Percentiles rank a stretch among this genome's conserved stretches.
phyloP scores from a whole-genome alignment of 2,329 filamentous ascomycete species.

The Thielaviopsis euricoi region DNA sequence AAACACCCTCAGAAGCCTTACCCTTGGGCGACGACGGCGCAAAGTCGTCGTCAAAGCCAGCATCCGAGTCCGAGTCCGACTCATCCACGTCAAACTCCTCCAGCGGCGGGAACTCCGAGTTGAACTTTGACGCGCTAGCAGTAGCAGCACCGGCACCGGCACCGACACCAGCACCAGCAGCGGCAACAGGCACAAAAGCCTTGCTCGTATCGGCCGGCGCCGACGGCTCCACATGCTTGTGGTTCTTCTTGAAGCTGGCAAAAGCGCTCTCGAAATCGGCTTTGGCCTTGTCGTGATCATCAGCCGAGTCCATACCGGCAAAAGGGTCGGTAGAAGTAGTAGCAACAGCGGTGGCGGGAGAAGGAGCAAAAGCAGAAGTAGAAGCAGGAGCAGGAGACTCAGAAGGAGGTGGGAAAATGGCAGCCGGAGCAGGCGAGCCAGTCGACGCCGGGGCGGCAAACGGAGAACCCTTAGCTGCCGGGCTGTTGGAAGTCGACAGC shows the following conservation, averaged over 20 bases:
- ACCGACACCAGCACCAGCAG: no score
- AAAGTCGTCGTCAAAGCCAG: conserved; percentile 88
- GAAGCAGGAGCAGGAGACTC: conserved; percentile 9
- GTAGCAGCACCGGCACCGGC: conserved; percentile 9
- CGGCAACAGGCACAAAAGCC: conserved; percentile 20
- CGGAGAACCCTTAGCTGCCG: background rate
- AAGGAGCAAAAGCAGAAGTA: conserved; percentile 6
- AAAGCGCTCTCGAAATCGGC: conserved; percentile 78
- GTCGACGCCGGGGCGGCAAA: background rate
- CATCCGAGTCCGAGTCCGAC: conserved; percentile 64
- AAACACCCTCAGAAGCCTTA: conserved; percentile 14
- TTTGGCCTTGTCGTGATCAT: conserved; percentile 46
- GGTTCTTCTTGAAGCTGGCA: conserved; percentile 49
- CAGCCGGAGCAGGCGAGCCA: conserved; percentile 3
- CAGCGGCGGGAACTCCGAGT: conserved; percentile 82
- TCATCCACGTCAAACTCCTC: conserved; percentile 74
- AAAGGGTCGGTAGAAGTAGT: conserved; percentile 1
- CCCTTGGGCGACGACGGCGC: conserved; percentile 39
- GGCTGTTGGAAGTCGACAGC: conserved; percentile 12
- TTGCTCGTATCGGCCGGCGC: conserved; percentile 17
- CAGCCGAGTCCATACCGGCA: conserved; percentile 23
- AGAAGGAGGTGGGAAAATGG: conserved; percentile 14
- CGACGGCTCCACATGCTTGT: conserved; percentile 27
- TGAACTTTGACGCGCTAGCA: conserved; percentile 35
- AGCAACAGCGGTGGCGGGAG: background rate